A percentile compares a stretch with the other conserved stretches of the same genome.
Conservation (phyloP, 2,329 filamentous ascomycete species). For the Venturia nashicola region DNA sequence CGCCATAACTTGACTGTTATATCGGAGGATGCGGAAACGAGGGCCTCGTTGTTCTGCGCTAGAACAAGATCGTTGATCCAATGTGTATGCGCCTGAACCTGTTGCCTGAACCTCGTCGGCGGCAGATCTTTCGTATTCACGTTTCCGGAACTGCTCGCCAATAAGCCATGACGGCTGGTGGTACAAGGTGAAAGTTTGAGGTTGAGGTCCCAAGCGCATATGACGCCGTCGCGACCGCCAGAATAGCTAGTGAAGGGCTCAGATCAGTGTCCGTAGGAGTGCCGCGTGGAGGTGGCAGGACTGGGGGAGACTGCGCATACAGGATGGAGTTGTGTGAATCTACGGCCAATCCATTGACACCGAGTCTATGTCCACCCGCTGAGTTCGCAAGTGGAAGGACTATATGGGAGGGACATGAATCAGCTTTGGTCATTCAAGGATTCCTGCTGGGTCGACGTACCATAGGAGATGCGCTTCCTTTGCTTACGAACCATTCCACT, state of each 20-base stretch:
- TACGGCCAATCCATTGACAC: constrained; percentile 87
- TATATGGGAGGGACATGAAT: constrained; percentile 19
- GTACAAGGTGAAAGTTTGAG: constrained; percentile 41
- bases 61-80: constrained; percentile 92
- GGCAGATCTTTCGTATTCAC: constrained; percentile 20
- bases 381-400: constrained; percentile 63
- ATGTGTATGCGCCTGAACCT: constrained; percentile 76
- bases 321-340: constrained; percentile 74
- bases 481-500: constrained; percentile 37
- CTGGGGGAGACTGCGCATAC: constrained; percentile 39
- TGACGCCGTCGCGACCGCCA: constrained; percentile 84
- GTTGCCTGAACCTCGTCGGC: constrained; percentile 43
- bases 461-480: constrained; percentile 41
- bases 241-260: constrained; percentile 59
- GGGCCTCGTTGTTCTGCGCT: constrained; percentile 61
- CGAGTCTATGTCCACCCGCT: constrained; percentile 76
- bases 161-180: constrained; percentile 9
- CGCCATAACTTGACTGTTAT: constrained; percentile 89
- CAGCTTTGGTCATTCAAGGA: background rate
- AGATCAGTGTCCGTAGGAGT: constrained; percentile 13
- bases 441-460: constrained; percentile 20
- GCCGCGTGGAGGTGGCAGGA: constrained; percentile 11
- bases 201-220: constrained; percentile 90
- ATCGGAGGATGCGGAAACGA: constrained; percentile 89
- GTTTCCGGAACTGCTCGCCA: constrained; percentile 17